Evolutionary conservation across 306 rosid species (phyloP), one percentile per base, ranked within the genome.

Genomic region (Medicago truncatula): DNA sequence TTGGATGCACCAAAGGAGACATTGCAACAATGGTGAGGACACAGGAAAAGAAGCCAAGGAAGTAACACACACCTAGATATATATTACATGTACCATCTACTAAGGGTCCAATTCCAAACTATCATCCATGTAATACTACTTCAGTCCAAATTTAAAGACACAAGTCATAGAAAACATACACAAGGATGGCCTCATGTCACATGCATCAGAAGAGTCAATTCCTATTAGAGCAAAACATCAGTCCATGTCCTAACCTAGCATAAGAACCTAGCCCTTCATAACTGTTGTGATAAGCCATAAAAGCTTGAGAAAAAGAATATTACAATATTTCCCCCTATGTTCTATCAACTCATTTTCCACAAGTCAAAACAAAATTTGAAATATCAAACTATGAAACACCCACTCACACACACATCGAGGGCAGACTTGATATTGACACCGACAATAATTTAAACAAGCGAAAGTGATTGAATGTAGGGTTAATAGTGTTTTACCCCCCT

Each of bases 361-460:
- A 64, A 2, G 5, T 40, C n/a, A 39, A 62, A 15, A 13, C 18
- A 46, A 44, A 44, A 73, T 34, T 11, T 11, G 1, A 34, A 77
- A 71, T 34, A 60, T 87, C 85, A 90, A 46, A 77, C 38, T 5
- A 34, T 34, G 38, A 34, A 34, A 6, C 38, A 34, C 38, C 38
- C 38, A n/a, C n/a, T n/a, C n/a, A n/a, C n/a, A 23, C 28, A 34
- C 38, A 46, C 52, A 46, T 13, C 2, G 52, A 12, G n/a, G 4
- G 1, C 15, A 44, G n/a, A 46, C 16, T 46, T 4, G 2, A 46
- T 46, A 13, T 1, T 13, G 52, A 46, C 16, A 43, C 1, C 11
- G 49, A 43, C 49, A 13, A 46, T 46, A 46, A 46, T 46, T 46
- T 13, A 46, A 46, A 15, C 52, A 13, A 13, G 4, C 4, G 52